These are phyloP conservation scores for Hura crepitans DNA, from an alignment of 441 rosid genomes.

Conservation along the genomic window DNA sequence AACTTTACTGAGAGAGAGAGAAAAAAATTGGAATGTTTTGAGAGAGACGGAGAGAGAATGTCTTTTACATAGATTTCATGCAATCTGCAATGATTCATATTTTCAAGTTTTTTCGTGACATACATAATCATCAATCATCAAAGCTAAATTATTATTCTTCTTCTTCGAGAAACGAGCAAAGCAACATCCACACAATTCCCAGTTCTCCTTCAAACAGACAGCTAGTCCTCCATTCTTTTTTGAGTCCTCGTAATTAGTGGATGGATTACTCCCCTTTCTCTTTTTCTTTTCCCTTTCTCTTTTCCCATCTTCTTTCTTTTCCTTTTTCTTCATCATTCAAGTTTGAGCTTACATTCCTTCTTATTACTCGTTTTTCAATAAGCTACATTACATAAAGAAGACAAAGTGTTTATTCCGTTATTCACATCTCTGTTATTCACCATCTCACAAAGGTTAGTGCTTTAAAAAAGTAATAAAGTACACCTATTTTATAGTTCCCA, in stretches of 20 bases:
- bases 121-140: slow-evolving; percentile 28
- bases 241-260: slow-evolving; percentile 35
- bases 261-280: slow-evolving; percentile 19
- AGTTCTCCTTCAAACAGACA: slow-evolving; percentile 57
- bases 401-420: slow-evolving; percentile 45
- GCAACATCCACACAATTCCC: slow-evolving; percentile 29
- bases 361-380: slow-evolving; percentile 11
- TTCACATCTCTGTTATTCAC: slow-evolving; percentile 31
- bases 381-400: slow-evolving; percentile 13
- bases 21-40: background rate
- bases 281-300: slow-evolving; percentile 13
- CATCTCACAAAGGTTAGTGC: slow-evolving; percentile 30
- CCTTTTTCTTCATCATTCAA: slow-evolving; percentile 16
- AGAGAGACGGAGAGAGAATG: background rate
- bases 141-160: slow-evolving; percentile 26
- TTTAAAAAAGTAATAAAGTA: slow-evolving; percentile 9
- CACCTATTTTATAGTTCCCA: slow-evolving; percentile 10
- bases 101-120: slow-evolving; percentile 11
- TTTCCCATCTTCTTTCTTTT: slow-evolving; percentile 1
- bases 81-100: slow-evolving; percentile 17
- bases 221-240: slow-evolving; percentile 38
- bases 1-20: background rate
- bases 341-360: slow-evolving; percentile 20
- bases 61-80: slow-evolving; percentile 33
- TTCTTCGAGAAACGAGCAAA: slow-evolving; percentile 26